Evolutionary conservation across 2,329 filamentous ascomycete genomes (phyloP), one percentile per base, ranked within the genome.

Genomic region (Helotiales sp.): DNA sequence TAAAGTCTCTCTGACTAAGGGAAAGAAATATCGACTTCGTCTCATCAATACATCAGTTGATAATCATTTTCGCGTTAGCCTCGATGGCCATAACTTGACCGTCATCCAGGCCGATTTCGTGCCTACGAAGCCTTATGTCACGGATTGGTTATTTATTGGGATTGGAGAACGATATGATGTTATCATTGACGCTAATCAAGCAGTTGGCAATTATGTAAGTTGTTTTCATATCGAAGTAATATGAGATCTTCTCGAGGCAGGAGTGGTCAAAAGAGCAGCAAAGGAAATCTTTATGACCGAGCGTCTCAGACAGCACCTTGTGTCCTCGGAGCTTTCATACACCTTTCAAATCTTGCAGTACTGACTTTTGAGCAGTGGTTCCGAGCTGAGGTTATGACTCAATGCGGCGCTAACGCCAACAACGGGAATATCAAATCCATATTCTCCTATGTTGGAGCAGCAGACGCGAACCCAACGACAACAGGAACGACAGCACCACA

Each of bases 71-170:
- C 67, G 69, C 17, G 73, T 82, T 63, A 73, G 71, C 42, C 79
- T 82, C 54, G 80, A 82, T 64, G 77, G 79, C 57, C 84, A 87
- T 31, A 44, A 29, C 3, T 65, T 83, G 1, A 86, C 85, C 0
- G 81, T 80, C 5, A 76, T 90, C 49, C 85, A 86, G 72, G 89
- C 89, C 67, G 77, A 86, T 46, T 68, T 77, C 10, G 81, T 86
- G 0, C 81, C 83, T 1, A 76, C 86, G 81, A 10, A 75, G 3
- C 85, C 87, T 0, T 89, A 87, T 69, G 74, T 79, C 2, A 84
- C 84, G 0, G 74, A 80, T 6, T 77, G 83, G 2, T 73, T 89
- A 25, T 82, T 78, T 12, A 73, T 89, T 17, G 83, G 78, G 27
- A 77, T 87, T 49, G 81, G 80, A 50, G 82, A 86, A 65, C 69